Percentiles rank a stretch among this genome's conserved stretches.
Conservation (phyloP, 345 rosid genomes). For the Turritis glabra region DNA sequence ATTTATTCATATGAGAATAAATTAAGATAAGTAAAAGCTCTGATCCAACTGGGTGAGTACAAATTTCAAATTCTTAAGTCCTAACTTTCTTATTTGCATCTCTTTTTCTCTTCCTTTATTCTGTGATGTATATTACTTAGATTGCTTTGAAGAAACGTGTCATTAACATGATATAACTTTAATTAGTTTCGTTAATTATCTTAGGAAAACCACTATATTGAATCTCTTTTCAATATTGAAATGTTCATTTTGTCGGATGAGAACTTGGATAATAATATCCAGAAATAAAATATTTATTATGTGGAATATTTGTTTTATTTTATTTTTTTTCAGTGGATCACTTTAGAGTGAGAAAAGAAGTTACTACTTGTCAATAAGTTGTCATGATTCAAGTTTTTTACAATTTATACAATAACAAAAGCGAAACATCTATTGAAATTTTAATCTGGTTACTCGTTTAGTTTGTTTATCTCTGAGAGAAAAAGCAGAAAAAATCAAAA, state of each 20-base stretch:
- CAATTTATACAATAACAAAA: too few species aligned
- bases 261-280: not conserved
- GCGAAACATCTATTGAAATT: not conserved
- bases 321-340: not conserved
- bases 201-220: not conserved
- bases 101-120: constrained; percentile 4
- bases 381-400: too few species aligned
- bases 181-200: constrained; percentile 7
- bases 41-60: constrained; percentile 29
- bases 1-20: constrained; percentile 10
- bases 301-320: not conserved
- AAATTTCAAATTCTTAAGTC: constrained; percentile 27
- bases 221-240: not conserved
- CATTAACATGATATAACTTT: not conserved
- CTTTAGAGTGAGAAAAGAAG: not conserved
- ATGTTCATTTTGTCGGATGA: not conserved
- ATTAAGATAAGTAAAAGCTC: constrained; percentile 24
- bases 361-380: not conserved
- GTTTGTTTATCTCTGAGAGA: too few species aligned
- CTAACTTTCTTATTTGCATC: constrained; percentile 11
- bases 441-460: not conserved
- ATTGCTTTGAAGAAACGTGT: constrained; percentile 25
- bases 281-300: not conserved
- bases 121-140: not conserved
- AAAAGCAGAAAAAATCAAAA: not conserved